phyloP scores from a whole-genome alignment of 2,329 filamentous ascomycete genomes.

The Penicillium decumbens region DNA sequence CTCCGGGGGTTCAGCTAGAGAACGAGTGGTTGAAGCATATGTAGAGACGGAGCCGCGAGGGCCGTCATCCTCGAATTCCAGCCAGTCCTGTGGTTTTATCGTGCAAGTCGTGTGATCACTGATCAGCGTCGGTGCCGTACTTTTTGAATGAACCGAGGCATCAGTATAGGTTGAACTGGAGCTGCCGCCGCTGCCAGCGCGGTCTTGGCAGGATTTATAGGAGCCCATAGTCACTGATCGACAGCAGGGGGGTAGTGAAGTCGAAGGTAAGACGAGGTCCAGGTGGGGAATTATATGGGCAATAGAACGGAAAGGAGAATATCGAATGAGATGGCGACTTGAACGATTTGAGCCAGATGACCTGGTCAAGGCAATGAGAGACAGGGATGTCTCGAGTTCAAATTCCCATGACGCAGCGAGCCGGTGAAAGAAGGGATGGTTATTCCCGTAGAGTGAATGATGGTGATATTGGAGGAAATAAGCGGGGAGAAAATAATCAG shows the following conservation, averaged over 20 bases:
- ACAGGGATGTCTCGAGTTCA: background rate
- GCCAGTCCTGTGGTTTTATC: slow-evolving; percentile 5
- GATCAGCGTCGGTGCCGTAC: slow-evolving; percentile 38
- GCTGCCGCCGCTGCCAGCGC: slow-evolving; percentile 27
- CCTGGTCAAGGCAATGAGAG: background rate
- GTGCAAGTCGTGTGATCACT: slow-evolving; percentile 28
- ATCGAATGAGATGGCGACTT: background rate
- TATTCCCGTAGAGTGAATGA: background rate
- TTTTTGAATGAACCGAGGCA: slow-evolving; percentile 36
- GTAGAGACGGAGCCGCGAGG: slow-evolving; percentile 66
- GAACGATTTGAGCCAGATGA: background rate
- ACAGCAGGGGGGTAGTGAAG: background rate
- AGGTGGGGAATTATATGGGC: background rate
- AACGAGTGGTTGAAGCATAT: slow-evolving; percentile 68
- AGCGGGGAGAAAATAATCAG: slow-evolving; percentile 9
- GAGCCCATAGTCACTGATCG: slow-evolving; percentile 25
- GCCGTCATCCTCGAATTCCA: slow-evolving; percentile 8
- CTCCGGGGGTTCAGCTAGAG: slow-evolving; percentile 51
- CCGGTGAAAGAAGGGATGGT: background rate
- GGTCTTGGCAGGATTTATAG: slow-evolving; percentile 26
- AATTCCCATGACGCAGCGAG: slow-evolving; percentile 6
- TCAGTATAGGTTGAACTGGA: slow-evolving; percentile 38
- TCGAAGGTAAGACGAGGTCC: slow-evolving; percentile 3
- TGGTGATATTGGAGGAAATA: slow-evolving; percentile 7
- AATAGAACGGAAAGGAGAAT: background rate